A percentile compares a stretch with the other conserved stretches of the same genome.
phyloP scores from a whole-genome alignment of 1,284 basidiomycete genomes.

The Anthracocystis walkeri region DNA sequence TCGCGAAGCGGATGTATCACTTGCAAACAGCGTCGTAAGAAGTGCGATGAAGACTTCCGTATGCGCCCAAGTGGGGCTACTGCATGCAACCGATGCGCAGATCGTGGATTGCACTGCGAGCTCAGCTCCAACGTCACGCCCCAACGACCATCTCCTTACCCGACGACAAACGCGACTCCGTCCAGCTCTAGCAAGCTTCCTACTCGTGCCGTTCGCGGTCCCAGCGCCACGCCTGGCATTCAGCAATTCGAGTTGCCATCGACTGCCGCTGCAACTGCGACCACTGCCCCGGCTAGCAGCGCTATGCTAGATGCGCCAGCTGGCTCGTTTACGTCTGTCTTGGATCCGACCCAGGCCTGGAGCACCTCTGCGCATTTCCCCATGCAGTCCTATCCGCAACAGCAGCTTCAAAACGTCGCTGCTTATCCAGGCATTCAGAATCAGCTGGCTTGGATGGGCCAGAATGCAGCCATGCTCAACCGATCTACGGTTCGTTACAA shows the following conservation, averaged over 20 bases:
- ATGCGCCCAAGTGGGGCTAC: slow-evolving; percentile 39
- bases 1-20: slow-evolving; percentile 53
- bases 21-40: slow-evolving; percentile 56
- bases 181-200: slow-evolving; percentile 15
- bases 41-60: slow-evolving; percentile 56
- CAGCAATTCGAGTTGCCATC: slow-evolving; percentile 8
- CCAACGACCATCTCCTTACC: slow-evolving; percentile 29
- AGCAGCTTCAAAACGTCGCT: slow-evolving; percentile 12
- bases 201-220: slow-evolving; percentile 17
- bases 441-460: slow-evolving; percentile 42
- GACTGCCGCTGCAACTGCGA: slow-evolving; percentile 2
- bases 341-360: slow-evolving; percentile 34
- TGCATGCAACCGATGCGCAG: slow-evolving; percentile 49
- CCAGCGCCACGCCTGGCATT: slow-evolving; percentile 6
- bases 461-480: slow-evolving; percentile 25
- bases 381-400: slow-evolving; percentile 21
- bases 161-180: slow-evolving; percentile 4
- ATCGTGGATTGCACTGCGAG: slow-evolving; percentile 48
- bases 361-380: slow-evolving; percentile 30
- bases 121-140: slow-evolving; percentile 23
- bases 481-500: slow-evolving; percentile 34
- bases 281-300: slow-evolving; percentile 4
- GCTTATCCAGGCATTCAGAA: slow-evolving; percentile 25
- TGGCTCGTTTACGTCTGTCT: slow-evolving; percentile 1
- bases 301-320: slow-evolving; percentile 1